Evolutionary conservation across 2,329 filamentous ascomycete species (phyloP).

Genomic region (Domatiomyces globalis): DNA sequence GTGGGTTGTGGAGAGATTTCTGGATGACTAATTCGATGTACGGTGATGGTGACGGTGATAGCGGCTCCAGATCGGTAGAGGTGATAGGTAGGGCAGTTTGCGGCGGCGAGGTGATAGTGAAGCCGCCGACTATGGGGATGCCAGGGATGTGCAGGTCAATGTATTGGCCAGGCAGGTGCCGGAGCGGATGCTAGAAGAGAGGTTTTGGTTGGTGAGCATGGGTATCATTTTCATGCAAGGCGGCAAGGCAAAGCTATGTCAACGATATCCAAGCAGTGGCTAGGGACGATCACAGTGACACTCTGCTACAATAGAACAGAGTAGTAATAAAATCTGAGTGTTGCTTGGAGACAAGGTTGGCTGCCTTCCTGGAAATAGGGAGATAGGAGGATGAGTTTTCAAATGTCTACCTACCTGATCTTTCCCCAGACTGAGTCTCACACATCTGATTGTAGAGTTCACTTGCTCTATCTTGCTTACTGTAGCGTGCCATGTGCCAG

Average conservation of each 20-base stretch:
- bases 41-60: constrained; percentile 20
- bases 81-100: constrained; percentile 26
- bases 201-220: constrained; percentile 34
- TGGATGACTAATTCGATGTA: constrained; percentile 72
- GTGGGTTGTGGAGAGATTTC: constrained; percentile 52
- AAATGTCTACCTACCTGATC: constrained; percentile 21
- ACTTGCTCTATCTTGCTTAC: constrained; percentile 48
- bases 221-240: constrained; percentile 5
- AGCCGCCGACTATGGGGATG: constrained; percentile 60
- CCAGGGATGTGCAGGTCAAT: constrained; percentile 65
- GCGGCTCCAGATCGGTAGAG: constrained; percentile 2
- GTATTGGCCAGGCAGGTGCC: constrained; percentile 79
- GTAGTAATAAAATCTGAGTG: no score
- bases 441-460: constrained; percentile 54
- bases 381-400: no score
- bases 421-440: constrained; percentile 47
- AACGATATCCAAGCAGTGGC: no score
- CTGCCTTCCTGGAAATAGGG: no score
- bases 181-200: constrained; percentile 21
- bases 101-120: constrained; percentile 69
- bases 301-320: no score
- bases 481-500: constrained; percentile 48
- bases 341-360: no score
- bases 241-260: no score
- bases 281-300: no score